Percentiles rank a stretch among this genome's conserved stretches.
phyloP scores from a whole-genome alignment of 768 basidiomycete species.

The Lentinula aciculospora region DNA sequence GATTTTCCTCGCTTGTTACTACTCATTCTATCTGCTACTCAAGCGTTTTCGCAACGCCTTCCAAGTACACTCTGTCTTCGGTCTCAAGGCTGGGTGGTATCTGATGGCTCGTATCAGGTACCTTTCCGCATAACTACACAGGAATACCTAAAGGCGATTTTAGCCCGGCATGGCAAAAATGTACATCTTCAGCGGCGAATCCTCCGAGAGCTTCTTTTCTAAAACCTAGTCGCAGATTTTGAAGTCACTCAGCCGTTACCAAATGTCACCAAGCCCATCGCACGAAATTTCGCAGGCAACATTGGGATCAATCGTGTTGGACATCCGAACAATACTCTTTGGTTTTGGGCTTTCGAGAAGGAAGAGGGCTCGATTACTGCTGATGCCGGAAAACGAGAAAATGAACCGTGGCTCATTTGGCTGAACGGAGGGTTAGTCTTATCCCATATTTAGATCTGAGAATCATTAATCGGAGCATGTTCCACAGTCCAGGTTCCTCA shows the following conservation, averaged over 20 bases:
- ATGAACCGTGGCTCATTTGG: conserved; percentile 70
- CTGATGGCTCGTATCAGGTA: background rate
- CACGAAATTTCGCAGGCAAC: conserved; percentile 59
- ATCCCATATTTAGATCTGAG: background rate
- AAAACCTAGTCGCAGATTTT: conserved; percentile 39
- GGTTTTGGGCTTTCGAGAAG: conserved; percentile 62
- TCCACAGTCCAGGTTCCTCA: conserved; percentile 6
- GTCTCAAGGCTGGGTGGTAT: background rate
- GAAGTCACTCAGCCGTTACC: conserved; percentile 51
- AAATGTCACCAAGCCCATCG: conserved; percentile 42
- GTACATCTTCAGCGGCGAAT: conserved; percentile 34
- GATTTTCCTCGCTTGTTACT: background rate
- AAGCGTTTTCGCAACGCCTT: background rate
- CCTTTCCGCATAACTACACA: conserved; percentile 44
- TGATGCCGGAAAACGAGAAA: conserved; percentile 39
- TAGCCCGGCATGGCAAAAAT: conserved; percentile 56
- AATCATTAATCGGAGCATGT: conserved; percentile 9
- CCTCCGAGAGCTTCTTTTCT: background rate
- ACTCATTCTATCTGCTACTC: background rate
- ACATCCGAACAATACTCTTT: conserved; percentile 64
- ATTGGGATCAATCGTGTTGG: conserved; percentile 52
- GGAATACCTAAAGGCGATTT: conserved; percentile 41
- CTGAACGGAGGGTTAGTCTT: conserved; percentile 60
- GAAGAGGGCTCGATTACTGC: conserved; percentile 35
- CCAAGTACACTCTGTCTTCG: background rate